Evolutionary conservation across 2,329 filamentous ascomycete species (phyloP).

Genomic region (Ophiostoma quercus): DNA sequence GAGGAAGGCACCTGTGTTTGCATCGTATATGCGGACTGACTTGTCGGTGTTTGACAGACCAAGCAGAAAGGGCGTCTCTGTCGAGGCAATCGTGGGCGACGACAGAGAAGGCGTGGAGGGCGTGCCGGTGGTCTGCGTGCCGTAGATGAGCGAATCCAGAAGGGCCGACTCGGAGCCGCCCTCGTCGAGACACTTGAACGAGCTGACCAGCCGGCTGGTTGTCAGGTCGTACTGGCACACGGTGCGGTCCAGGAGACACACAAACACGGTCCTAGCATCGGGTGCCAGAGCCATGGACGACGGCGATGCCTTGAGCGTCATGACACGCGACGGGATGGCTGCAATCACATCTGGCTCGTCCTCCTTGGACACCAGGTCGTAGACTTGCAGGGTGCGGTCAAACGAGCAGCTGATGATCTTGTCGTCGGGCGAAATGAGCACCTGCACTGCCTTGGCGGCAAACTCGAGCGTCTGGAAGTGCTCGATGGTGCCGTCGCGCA

Average conservation of each 20-base stretch:
- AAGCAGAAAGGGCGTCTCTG: conserved; percentile 61
- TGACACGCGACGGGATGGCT: conserved; percentile 69
- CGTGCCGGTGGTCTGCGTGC: conserved; percentile 38
- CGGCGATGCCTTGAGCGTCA: conserved; percentile 80
- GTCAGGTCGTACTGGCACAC: conserved; percentile 58
- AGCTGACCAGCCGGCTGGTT: conserved; percentile 63
- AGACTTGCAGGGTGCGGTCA: conserved; percentile 79
- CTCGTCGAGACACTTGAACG: conserved; percentile 79
- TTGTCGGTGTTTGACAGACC: conserved; percentile 95
- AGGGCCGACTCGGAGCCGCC: conserved; percentile 76
- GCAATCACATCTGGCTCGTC: conserved; percentile 60
- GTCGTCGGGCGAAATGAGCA: conserved; percentile 67
- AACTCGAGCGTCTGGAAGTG: conserved; percentile 93
- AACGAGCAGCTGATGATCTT: conserved; percentile 79
- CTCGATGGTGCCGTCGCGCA: conserved; percentile 55
- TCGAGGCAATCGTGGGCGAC: neutral
- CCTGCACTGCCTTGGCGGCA: conserved; percentile 72
- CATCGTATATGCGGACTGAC: conserved; percentile 84
- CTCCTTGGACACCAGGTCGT: conserved; percentile 69
- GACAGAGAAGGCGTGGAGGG: neutral
- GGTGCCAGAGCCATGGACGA: conserved; percentile 71
- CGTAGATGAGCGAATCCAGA: conserved; percentile 69
- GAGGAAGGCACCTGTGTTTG: conserved; percentile 68
- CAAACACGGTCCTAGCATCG: conserved; percentile 54
- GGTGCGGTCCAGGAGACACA: conserved; percentile 57